Conservation (phyloP, 2,329 filamentous ascomycete genomes). For the Ophiostoma sp. region DNA sequence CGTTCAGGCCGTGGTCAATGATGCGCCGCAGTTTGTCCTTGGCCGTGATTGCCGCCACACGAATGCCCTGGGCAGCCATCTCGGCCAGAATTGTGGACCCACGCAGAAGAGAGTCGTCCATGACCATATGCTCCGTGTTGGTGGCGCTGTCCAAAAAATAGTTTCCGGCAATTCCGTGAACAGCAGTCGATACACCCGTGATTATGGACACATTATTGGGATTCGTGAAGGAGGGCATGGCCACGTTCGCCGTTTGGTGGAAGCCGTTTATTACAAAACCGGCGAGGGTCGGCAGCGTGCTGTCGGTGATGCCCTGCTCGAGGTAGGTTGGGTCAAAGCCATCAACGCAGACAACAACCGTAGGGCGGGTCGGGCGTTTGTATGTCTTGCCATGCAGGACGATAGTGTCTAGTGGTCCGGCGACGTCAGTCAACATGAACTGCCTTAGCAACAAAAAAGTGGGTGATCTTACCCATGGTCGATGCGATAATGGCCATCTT, state of each 20-base stretch:
- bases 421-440: too few relatives aligned
- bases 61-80: slow-evolving; percentile 42
- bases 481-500: neutral
- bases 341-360: slow-evolving; percentile 46
- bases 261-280: slow-evolving; percentile 41
- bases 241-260: slow-evolving; percentile 40
- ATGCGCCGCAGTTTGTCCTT: slow-evolving; percentile 48
- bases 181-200: slow-evolving; percentile 42
- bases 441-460: too few relatives aligned
- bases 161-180: slow-evolving; percentile 47
- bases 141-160: slow-evolving; percentile 45
- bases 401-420: neutral
- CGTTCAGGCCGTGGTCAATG: slow-evolving; percentile 40
- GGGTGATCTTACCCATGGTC: neutral
- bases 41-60: slow-evolving; percentile 46
- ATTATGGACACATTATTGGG: slow-evolving; percentile 49
- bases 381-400: slow-evolving; percentile 15
- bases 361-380: slow-evolving; percentile 32
- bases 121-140: slow-evolving; percentile 43
- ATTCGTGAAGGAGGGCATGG: slow-evolving; percentile 49
- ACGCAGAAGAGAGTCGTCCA: slow-evolving; percentile 43
- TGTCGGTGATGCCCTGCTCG: slow-evolving; percentile 37
- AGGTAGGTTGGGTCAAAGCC: slow-evolving; percentile 48
- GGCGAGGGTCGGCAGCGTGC: slow-evolving; percentile 39
- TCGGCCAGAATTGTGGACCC: slow-evolving; percentile 45